A percentile compares a stretch with the other conserved stretches of the same genome.
phyloP scores from a whole-genome alignment of 2,329 filamentous ascomycete genomes.

The Calcarisporium arbuscula region DNA sequence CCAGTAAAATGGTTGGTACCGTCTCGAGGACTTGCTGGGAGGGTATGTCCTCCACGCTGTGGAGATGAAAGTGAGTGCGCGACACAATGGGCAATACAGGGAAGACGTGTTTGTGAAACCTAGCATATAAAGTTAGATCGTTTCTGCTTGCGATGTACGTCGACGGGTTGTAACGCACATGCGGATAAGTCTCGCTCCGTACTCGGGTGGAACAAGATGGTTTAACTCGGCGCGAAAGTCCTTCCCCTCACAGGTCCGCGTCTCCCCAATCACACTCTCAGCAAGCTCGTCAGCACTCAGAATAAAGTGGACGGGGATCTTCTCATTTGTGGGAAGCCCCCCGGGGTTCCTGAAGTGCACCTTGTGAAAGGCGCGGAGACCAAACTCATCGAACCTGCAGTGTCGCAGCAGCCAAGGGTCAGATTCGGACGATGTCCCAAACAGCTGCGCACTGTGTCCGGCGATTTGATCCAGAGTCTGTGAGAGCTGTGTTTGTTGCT shows the following conservation, averaged over 20 bases:
- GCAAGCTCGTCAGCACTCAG: conserved; percentile 10
- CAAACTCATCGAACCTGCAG: conserved; percentile 27
- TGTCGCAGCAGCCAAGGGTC: conserved; percentile 29
- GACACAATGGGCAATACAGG: conserved; percentile 9
- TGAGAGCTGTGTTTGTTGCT: conserved; percentile 10
- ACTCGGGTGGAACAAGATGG: not conserved
- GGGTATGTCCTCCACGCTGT: not conserved
- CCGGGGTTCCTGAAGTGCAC: conserved; percentile 30
- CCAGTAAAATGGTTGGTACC: conserved; percentile 7
- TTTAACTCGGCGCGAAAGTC: conserved; percentile 1
- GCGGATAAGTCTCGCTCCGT: conserved; percentile 7
- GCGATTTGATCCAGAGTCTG: conserved; percentile 22
- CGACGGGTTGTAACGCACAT: conserved; percentile 3
- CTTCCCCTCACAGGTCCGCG: too few relatives aligned
- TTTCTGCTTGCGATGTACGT: not conserved
- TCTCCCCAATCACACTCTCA: too few relatives aligned
- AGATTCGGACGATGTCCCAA: conserved; percentile 25
- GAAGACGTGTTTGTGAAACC: conserved; percentile 11
- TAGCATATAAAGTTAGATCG: not conserved
- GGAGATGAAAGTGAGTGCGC: conserved; percentile 6
- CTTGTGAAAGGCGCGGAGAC: conserved; percentile 26
- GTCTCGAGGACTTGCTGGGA: conserved; percentile 1
- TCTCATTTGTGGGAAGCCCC: conserved; percentile 24
- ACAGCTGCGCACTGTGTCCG: conserved; percentile 21
- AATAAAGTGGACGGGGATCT: conserved; percentile 24